Percentiles rank a stretch among this genome's conserved stretches.
Conservation (phyloP, 768 basidiomycete genomes). For the Phanerochaete carnosa region DNA sequence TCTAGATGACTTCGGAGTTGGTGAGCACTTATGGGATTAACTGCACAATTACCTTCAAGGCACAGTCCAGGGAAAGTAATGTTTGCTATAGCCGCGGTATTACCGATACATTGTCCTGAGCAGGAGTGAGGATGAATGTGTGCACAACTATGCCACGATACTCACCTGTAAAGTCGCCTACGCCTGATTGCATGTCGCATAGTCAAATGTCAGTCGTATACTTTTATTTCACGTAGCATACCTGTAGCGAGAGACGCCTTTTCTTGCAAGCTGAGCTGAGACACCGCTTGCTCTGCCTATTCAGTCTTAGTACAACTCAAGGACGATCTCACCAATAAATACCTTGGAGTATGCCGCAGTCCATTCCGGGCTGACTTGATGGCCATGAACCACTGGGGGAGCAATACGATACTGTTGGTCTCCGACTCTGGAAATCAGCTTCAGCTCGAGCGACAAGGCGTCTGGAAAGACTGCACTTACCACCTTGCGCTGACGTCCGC, state of each 20-base stretch:
- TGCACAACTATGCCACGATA: no score
- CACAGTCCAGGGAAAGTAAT: slow-evolving; percentile 21
- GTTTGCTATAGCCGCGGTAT: slow-evolving; percentile 15
- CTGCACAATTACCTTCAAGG: slow-evolving; percentile 20
- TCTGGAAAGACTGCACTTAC: no score
- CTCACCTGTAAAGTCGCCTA: no score
- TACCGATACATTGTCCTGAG: slow-evolving; percentile 16
- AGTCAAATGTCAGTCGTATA: no score
- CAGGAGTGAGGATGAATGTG: no score
- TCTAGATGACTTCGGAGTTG: slow-evolving; percentile 7
- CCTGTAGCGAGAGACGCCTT: slow-evolving; percentile 26
- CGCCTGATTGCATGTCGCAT: no score
- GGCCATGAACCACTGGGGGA: no score
- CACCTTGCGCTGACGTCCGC: no score
- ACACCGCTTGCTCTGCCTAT: slow-evolving; percentile 12
- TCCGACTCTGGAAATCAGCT: no score
- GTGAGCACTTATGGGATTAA: neutral
- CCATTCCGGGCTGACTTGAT: slow-evolving; percentile 10
- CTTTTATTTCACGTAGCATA: no score
- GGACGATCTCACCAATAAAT: neutral
- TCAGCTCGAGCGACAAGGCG: no score
- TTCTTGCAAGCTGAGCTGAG: slow-evolving; percentile 18
- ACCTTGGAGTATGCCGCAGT: slow-evolving; percentile 9
- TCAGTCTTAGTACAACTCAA: neutral
- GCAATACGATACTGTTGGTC: no score